Evolutionary conservation across 805 yeast genomes (phyloP), one percentile per base, ranked within the genome.

Genomic region (Zygosaccharomyces gambellarensis): DNA sequence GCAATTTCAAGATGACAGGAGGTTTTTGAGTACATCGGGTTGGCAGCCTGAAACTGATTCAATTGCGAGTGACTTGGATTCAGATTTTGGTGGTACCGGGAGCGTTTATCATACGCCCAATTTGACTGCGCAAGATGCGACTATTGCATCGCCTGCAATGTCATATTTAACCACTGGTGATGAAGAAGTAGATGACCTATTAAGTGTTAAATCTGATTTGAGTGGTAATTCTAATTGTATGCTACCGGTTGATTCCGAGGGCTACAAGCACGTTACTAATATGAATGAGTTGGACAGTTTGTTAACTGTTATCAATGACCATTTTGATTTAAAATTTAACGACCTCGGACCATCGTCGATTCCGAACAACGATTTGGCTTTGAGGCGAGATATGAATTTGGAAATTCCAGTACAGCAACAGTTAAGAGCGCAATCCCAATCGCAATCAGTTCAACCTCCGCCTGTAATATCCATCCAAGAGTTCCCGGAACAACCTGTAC

Each of bases 391-490:
- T 12, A 34, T 30, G 31, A 30, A 29, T n/a, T 19, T 39, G 38
- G 38, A 14, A 34, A 34, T 17, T n/a, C 38, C 38, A 17, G 22
- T 14, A 3, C 45, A 42, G 27, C 40, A 36, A 23, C 48, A 43
- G 29, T 31, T 8, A 8, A 5, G 28, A 34, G 22, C 17, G 3
- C 45, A 42, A 31, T 32, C 30, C 22, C 48, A 43, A 29, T 31
- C 36, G 2, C 48, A 49, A 7, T 34, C 38, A 3, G 36, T 43
- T 9, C 36, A 45, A n/a, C 28, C 38, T 22, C 55, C 63, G 23
- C 65, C 65, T 9, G 57, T 52, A 19, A 62, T 62, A 25, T 62
- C 65, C 1, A 48, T 62, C 6, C 63, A 62, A 34, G 64, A 60
- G 43, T 56, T 57, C 39, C 52, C 55, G 14, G 61, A 56, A 17